phyloP scores from a whole-genome alignment of 1,139 yeast genomes.

The Suhomyces terraborum region DNA sequence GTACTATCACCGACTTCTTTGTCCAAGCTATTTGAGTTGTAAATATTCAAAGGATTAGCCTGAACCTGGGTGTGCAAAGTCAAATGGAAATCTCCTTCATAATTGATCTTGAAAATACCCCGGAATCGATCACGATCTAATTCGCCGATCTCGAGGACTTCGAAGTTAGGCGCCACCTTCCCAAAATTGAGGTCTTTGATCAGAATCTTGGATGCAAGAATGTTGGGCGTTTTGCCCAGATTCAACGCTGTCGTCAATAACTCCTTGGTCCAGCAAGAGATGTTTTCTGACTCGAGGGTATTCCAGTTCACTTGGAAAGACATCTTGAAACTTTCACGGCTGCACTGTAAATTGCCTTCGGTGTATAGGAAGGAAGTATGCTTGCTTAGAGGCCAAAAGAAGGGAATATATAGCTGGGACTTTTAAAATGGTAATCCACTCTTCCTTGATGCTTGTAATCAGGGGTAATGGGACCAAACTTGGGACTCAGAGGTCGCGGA shows the following conservation, averaged over 20 bases:
- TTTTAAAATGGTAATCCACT: background rate
- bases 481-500: background rate
- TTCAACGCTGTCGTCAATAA: conserved; percentile 77
- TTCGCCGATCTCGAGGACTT: conserved; percentile 84
- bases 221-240: conserved; percentile 72
- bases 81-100: conserved; percentile 77
- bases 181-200: conserved; percentile 82
- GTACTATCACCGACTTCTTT: conserved; percentile 30
- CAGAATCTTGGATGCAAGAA: conserved; percentile 70
- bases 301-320: conserved; percentile 82
- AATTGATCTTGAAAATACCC: conserved; percentile 81
- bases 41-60: conserved; percentile 79
- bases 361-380: background rate
- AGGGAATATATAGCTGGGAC: conserved; percentile 1
- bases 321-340: conserved; percentile 43
- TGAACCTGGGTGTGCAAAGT: conserved; percentile 82
- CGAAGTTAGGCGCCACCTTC: conserved; percentile 73
- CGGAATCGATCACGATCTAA: conserved; percentile 76
- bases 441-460: conserved; percentile 2
- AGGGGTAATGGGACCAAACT: background rate
- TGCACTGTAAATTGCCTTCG: background rate
- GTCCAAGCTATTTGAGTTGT: conserved; percentile 52
- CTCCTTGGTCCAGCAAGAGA: conserved; percentile 66
- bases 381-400: background rate
- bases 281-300: conserved; percentile 68